phyloP scores from a whole-genome alignment of 768 basidiomycete genomes.

The Rhizopogon vulgaris region DNA sequence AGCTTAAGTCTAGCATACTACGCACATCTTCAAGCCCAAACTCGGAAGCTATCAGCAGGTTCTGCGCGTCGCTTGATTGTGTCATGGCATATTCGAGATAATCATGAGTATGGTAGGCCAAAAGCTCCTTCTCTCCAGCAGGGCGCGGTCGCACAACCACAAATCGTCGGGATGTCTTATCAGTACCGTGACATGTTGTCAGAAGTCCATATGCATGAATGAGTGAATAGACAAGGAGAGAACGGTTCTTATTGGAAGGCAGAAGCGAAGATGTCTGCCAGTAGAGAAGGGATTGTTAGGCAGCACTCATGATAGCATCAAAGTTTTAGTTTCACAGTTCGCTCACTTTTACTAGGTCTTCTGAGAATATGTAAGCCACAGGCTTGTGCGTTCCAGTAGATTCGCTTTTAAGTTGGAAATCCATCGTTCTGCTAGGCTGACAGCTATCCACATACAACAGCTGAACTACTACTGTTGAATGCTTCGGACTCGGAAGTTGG shows the following conservation, averaged over 20 bases:
- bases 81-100: conserved; percentile 60
- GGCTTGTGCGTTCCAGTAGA: not conserved
- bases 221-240: conserved; percentile 60
- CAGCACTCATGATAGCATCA: not conserved
- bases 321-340: not conserved
- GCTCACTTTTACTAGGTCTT: conserved; percentile 48
- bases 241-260: conserved; percentile 65
- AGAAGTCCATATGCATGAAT: conserved; percentile 48
- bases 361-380: conserved; percentile 50
- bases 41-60: conserved; percentile 23
- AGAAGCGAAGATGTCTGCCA: conserved; percentile 46
- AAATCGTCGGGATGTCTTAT: conserved; percentile 22
- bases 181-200: conserved; percentile 15
- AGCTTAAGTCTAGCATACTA: not conserved
- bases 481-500: too few relatives aligned
- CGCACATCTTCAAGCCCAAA: conserved; percentile 59
- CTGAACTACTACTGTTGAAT: not conserved
- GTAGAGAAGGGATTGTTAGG: not conserved
- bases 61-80: conserved; percentile 21
- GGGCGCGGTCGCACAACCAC: conserved; percentile 45
- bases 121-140: conserved; percentile 54
- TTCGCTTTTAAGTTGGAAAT: not conserved
- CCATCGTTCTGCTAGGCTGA: not conserved
- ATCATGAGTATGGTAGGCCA: conserved; percentile 62
- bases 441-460: not conserved